Evolutionary conservation across 1,284 basidiomycete species (phyloP).

Genomic region (Austroboletus novae-zelandiae): DNA sequence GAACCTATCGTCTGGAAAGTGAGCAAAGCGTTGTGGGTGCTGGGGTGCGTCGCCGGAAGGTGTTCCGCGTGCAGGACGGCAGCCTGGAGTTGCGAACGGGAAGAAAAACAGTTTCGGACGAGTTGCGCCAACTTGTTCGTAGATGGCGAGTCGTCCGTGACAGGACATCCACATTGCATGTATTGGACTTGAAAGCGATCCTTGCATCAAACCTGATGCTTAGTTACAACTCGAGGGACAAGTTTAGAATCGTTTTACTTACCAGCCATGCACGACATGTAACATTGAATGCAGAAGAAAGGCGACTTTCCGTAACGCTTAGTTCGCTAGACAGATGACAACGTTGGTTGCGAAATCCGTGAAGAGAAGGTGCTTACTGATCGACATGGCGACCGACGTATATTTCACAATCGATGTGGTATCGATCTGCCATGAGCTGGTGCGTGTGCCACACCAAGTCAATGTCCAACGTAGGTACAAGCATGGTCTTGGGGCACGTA

Average conservation of each 20-base stretch:
- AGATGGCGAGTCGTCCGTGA: constrained; percentile 31
- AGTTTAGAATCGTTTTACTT: background rate
- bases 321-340: constrained; percentile 28
- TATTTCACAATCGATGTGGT: constrained; percentile 33
- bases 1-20: constrained; percentile 16
- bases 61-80: constrained; percentile 31
- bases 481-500: constrained; percentile 11
- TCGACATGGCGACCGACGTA: constrained; percentile 33
- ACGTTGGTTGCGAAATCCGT: too few species aligned
- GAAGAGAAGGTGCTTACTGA: constrained; percentile 30
- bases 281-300: constrained; percentile 35
- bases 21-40: constrained; percentile 34
- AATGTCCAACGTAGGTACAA: constrained; percentile 39
- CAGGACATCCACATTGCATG: constrained; percentile 46
- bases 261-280: constrained; percentile 37
- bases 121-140: constrained; percentile 32
- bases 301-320: constrained; percentile 32
- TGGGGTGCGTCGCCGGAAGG: constrained; percentile 39
- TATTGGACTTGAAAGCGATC: constrained; percentile 41
- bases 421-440: constrained; percentile 37
- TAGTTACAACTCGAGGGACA: background rate
- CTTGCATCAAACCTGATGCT: constrained; percentile 14
- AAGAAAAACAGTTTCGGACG: constrained; percentile 16
- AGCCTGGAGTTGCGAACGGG: constrained; percentile 15
- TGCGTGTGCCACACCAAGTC: constrained; percentile 52